These are phyloP conservation scores for Wolfiporia cocos DNA, from an alignment of 1,284 basidiomycete genomes.

Conservation along the genomic window DNA sequence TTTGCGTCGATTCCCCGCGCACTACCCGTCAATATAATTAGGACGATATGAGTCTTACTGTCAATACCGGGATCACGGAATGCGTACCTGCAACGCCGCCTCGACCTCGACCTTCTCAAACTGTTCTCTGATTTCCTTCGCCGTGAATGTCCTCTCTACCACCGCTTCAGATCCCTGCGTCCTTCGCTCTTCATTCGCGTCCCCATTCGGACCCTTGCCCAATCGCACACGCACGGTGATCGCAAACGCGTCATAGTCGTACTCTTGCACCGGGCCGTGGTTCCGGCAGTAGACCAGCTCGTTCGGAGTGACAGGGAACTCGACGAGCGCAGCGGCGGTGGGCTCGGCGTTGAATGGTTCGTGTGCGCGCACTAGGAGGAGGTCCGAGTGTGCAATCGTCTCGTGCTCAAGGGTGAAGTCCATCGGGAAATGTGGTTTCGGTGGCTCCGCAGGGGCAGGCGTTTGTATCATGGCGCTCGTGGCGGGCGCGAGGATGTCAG, in stretches of 20 bases:
- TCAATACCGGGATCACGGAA: too few species aligned
- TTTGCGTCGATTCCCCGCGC: conserved; percentile 61
- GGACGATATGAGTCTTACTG: too few species aligned
- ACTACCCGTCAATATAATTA: conserved; percentile 33
- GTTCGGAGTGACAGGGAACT: conserved; percentile 50
- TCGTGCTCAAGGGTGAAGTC: too few species aligned
- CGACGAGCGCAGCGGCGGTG: conserved; percentile 42
- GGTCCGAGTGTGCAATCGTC: conserved; percentile 36
- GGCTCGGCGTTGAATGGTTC: conserved; percentile 60
- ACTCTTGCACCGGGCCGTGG: conserved; percentile 51
- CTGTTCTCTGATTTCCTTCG: conserved; percentile 35
- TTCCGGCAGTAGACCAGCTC: conserved; percentile 58
- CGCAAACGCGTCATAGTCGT: conserved; percentile 38
- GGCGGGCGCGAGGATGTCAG: too few species aligned
- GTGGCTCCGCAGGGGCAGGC: too few species aligned
- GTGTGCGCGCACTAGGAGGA: conserved; percentile 37
- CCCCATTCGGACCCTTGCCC: not conserved
- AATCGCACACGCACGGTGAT: conserved; percentile 30
- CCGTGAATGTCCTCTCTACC: conserved; percentile 29
- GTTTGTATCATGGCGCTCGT: too few species aligned
- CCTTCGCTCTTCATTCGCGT: too few species aligned
- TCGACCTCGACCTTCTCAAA: conserved; percentile 42
- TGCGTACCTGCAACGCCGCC: conserved; percentile 53
- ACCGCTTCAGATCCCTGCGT: too few species aligned
- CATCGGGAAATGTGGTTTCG: too few species aligned